A percentile compares a stretch with the other conserved stretches of the same genome.
Evolutionary conservation across 2,329 filamentous ascomycete genomes (phyloP).

Genomic region (Triangularia setosa): DNA sequence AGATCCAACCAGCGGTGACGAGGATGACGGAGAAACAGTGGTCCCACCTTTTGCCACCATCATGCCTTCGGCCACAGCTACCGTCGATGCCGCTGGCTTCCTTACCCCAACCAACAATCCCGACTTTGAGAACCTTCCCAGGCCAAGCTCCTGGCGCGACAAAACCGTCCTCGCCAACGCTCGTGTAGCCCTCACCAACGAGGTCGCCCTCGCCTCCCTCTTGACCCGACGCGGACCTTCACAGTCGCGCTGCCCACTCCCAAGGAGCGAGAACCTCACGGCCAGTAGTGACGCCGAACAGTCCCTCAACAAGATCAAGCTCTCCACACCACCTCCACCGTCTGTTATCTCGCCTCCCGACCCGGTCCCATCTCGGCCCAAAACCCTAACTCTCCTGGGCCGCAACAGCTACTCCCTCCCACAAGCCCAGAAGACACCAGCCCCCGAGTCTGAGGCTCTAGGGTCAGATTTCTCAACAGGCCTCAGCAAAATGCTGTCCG

Average conservation of each 20-base stretch:
- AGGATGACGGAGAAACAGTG: constrained; percentile 11
- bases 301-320: constrained; percentile 41
- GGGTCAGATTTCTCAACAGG: constrained; percentile 30
- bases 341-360: constrained; percentile 18
- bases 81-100: neutral
- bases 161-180: constrained; percentile 36
- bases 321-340: constrained; percentile 31
- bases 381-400: constrained; percentile 31
- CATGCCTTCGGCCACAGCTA: constrained; percentile 10
- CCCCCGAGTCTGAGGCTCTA: constrained; percentile 27
- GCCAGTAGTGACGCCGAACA: constrained; percentile 40
- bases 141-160: constrained; percentile 43
- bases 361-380: constrained; percentile 18
- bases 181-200: constrained; percentile 39
- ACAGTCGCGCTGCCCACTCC: constrained; percentile 22
- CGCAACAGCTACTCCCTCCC: constrained; percentile 34
- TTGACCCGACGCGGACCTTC: constrained; percentile 24
- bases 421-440: constrained; percentile 23
- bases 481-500: constrained; percentile 25
- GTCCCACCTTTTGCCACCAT: neutral
- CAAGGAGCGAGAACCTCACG: constrained; percentile 26
- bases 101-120: constrained; percentile 24
- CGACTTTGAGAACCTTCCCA: constrained; percentile 40
- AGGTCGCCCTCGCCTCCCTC: constrained; percentile 36
- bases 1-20: constrained; percentile 25